A percentile compares a stretch with the other conserved stretches of the same genome.
These are phyloP conservation scores for Dendrobium chrysotoxum DNA, from an alignment of 106 monocot species.

Conservation along the genomic window DNA sequence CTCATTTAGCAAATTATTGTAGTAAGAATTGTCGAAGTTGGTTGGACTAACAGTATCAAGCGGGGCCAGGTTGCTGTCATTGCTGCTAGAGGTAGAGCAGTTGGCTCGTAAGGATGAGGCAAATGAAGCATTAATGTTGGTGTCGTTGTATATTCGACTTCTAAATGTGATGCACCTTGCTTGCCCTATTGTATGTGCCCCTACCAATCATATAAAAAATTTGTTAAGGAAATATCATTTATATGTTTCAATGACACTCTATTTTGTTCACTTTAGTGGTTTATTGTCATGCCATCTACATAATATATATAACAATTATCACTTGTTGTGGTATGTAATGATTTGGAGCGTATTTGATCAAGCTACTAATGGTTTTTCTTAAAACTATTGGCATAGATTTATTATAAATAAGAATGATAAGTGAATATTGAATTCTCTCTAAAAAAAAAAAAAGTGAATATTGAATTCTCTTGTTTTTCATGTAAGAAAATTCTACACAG, in stretches of 20 bases:
- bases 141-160: conserved; percentile 64
- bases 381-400: no score
- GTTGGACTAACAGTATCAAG: conserved; percentile 43
- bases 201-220: conserved; percentile 12
- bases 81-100: conserved; percentile 40
- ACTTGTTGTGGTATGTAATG: no score
- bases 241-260: not conserved
- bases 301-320: not conserved
- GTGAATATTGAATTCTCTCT: no score
- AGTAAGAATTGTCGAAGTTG: conserved; percentile 65
- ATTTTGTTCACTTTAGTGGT: not conserved
- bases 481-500: no score
- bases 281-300: not conserved
- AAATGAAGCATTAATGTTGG: conserved; percentile 56
- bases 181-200: conserved; percentile 70
- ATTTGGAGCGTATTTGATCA: no score
- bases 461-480: no score
- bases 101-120: conserved; percentile 19
- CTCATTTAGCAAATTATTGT: conserved; percentile 45
- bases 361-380: no score
- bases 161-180: conserved; percentile 60
- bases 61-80: conserved; percentile 49
- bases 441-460: no score
- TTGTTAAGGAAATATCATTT: not conserved
- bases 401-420: no score